phyloP scores from a whole-genome alignment of 2,329 filamentous ascomycete genomes.

The Fusarium kyushuense region DNA sequence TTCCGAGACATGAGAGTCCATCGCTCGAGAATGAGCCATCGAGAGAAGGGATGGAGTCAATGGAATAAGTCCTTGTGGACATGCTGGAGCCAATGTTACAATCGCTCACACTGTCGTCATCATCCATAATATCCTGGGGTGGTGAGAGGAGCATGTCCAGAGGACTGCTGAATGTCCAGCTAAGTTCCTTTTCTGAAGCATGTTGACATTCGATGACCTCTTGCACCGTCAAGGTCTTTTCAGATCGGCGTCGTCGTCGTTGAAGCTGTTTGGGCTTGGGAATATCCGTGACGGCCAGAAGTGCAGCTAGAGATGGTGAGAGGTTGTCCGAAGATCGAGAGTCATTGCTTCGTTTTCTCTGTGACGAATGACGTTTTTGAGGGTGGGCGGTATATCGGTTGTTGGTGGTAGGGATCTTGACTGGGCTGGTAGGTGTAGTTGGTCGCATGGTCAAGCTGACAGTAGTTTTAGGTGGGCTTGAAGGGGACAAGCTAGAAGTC shows the following conservation, averaged over 20 bases:
- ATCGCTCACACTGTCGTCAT: conserved; percentile 63
- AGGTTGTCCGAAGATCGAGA: conserved; percentile 66
- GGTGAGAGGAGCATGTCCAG: conserved; percentile 71
- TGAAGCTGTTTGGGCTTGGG: conserved; percentile 60
- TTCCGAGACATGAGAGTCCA: conserved; percentile 61
- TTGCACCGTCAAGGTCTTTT: conserved; percentile 63
- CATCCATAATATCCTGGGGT: conserved; percentile 68
- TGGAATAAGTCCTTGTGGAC: conserved; percentile 67
- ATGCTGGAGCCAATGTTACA: conserved; percentile 65
- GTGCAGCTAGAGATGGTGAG: conserved; percentile 69
- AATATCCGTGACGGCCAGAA: conserved; percentile 72
- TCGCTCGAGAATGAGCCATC: conserved; percentile 66
- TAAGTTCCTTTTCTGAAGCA: conserved; percentile 69
- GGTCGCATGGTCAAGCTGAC: conserved; percentile 47
- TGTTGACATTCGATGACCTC: conserved; percentile 67
- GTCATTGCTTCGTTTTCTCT: conserved; percentile 55
- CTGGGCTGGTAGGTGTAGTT: conserved; percentile 61
- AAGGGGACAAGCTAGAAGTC: conserved; percentile 45
- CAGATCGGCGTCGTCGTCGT: conserved; percentile 49
- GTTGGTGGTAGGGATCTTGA: conserved; percentile 65
- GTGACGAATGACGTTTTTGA: conserved; percentile 55
- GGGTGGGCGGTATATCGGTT: conserved; percentile 52
- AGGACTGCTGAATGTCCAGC: conserved; percentile 65
- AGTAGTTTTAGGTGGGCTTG: conserved; percentile 47
- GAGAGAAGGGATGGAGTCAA: conserved; percentile 72